Conservation (phyloP, 495 filamentous ascomycete genomes). For the Penicillium turbatum region DNA sequence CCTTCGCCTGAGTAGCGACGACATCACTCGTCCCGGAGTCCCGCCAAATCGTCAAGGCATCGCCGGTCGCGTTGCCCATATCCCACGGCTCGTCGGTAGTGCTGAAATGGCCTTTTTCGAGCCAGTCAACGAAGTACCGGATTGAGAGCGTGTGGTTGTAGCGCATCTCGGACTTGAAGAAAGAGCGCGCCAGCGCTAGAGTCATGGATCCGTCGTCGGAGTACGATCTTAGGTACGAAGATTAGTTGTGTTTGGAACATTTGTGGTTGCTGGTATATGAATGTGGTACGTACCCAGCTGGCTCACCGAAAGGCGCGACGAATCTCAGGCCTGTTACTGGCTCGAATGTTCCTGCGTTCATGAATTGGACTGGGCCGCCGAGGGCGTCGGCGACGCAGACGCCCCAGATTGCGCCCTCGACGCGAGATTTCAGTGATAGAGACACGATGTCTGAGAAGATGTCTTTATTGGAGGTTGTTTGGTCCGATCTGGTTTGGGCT, state of each 20-base stretch:
- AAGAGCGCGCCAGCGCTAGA: conserved; percentile 40
- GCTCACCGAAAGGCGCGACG: conserved; percentile 19
- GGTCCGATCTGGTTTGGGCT: too few relatives aligned
- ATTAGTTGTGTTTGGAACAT: too few relatives aligned
- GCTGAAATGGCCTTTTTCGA: conserved; percentile 34
- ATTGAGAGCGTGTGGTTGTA: conserved; percentile 32
- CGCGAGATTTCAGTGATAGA: conserved; percentile 20
- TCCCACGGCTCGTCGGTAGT: conserved; percentile 37
- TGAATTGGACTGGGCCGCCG: conserved; percentile 45
- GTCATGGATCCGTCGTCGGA: conserved; percentile 50
- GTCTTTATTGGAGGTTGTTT: background rate
- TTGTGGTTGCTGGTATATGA: too few relatives aligned
- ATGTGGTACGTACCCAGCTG: conserved; percentile 26
- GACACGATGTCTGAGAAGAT: conserved; percentile 9
- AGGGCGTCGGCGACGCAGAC: conserved; percentile 47
- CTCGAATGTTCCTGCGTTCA: conserved; percentile 32
- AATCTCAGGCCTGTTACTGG: conserved; percentile 28
- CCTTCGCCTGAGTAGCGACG: conserved; percentile 3
- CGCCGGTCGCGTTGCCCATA: conserved; percentile 34
- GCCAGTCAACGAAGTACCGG: conserved; percentile 37
- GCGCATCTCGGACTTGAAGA: conserved; percentile 27
- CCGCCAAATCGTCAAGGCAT: conserved; percentile 35
- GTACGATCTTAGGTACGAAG: too few relatives aligned
- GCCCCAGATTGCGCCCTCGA: conserved; percentile 41
- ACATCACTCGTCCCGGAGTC: conserved; percentile 1